Evolutionary conservation across 345 rosid species (phyloP).

Genomic region (Jatropha curcas): DNA sequence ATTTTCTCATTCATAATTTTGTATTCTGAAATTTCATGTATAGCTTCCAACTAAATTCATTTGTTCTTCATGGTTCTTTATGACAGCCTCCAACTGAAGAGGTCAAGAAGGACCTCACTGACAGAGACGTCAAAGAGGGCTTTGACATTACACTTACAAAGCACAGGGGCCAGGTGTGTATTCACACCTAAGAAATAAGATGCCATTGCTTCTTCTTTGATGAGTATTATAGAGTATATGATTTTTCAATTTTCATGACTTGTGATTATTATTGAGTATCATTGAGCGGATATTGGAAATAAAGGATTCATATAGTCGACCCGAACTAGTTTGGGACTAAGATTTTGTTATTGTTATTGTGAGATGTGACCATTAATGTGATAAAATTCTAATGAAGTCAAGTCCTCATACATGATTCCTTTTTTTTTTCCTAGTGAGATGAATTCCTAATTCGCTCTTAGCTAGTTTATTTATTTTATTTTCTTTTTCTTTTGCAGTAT

Average conservation of each 20-base stretch:
- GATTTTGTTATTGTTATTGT: no score
- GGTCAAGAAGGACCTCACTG: conserved; percentile 78
- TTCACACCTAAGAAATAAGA: conserved; percentile 6
- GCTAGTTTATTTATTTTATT: conserved; percentile 12
- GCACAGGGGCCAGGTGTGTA: conserved; percentile 86
- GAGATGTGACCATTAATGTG: background rate
- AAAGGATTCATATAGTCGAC: no score
- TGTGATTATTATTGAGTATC: no score
- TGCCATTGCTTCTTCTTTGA: background rate
- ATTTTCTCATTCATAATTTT: background rate
- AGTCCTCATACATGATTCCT: conserved; percentile 2
- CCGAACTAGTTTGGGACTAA: no score
- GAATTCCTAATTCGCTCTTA: background rate
- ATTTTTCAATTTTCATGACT: no score
- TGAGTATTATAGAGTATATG: no score
- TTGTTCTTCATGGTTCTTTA: conserved; percentile 11
- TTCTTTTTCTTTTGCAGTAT: conserved; percentile 51
- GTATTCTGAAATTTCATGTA: background rate
- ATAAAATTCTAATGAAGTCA: background rate
- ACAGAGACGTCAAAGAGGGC: conserved; percentile 79
- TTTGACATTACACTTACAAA: conserved; percentile 77
- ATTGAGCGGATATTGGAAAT: no score
- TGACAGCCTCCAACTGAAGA: conserved; percentile 87
- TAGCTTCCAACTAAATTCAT: conserved; percentile 6
- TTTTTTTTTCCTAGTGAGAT: no score